These are phyloP conservation scores for barrel medic (Medicago truncatula) DNA, from an alignment of 306 rosid genomes.

Conservation along the genomic window MtrunA17r5.0-ANR NC_053046.1:16885501-16886000, in stretches of 20 bases:
- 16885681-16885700: too few species aligned
- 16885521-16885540: conserved; percentile 13
- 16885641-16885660: not conserved
- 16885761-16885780: not conserved
- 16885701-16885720: conserved; percentile 14
- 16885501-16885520: conserved; percentile 44
- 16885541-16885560: not conserved
- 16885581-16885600: not conserved
- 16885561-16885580: not conserved
- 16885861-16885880: conserved; percentile 4
- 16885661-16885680: not conserved
- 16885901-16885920: conserved; percentile 13
- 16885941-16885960: conserved; percentile 15
- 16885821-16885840: conserved; percentile 1
- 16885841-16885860: not conserved
- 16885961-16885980: conserved; percentile 10
- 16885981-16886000: conserved; percentile 19
- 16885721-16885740: not conserved
- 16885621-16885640: too few species aligned
- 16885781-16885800: conserved; percentile 18
- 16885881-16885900: conserved; percentile 26
- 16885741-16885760: conserved; percentile 22
- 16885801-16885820: conserved; percentile 24
- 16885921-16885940: conserved; percentile 4
- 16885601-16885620: not conserved